These are phyloP conservation scores for Jackrogersella multiformis DNA, from an alignment of 495 filamentous ascomycete species.

Conservation along the genomic window DNA sequence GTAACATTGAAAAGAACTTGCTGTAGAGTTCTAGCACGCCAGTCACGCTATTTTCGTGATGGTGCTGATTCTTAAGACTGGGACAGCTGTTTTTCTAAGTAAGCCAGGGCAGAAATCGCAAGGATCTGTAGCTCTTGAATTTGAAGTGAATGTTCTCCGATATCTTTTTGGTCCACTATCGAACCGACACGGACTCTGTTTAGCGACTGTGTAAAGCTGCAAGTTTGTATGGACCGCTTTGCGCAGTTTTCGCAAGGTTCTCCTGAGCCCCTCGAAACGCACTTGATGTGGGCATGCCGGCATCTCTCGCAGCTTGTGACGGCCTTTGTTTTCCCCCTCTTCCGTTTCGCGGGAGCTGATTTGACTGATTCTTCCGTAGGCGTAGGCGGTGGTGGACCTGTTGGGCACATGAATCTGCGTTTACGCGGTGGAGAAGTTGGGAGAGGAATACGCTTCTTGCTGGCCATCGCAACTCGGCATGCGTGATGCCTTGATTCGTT, in stretches of 20 bases:
- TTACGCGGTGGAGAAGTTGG: slow-evolving; percentile 9
- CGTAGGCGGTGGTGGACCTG: neutral
- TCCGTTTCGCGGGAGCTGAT: slow-evolving; percentile 13
- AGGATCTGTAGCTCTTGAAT: slow-evolving; percentile 3
- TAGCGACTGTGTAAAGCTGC: slow-evolving; percentile 13
- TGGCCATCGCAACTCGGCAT: neutral
- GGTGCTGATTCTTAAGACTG: neutral
- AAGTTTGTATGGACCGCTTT: slow-evolving; percentile 25
- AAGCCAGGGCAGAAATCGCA: slow-evolving; percentile 17
- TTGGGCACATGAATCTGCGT: neutral
- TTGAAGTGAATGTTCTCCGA: neutral
- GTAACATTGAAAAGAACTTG: too few species aligned
- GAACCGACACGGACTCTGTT: neutral
- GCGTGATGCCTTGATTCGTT: neutral
- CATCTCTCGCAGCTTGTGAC: slow-evolving; percentile 39
- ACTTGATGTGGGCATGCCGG: slow-evolving; percentile 33
- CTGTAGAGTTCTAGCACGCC: too few species aligned
- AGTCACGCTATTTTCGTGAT: neutral
- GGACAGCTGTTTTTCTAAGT: slow-evolving; percentile 1
- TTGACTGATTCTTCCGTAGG: neutral
- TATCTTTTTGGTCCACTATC: neutral
- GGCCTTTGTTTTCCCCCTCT: slow-evolving; percentile 23
- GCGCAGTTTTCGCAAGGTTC: slow-evolving; percentile 31
- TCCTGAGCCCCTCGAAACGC: slow-evolving; percentile 20
- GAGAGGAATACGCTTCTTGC: slow-evolving; percentile 20